Conservation (phyloP, 257 asterid genomes). For the Capsicum baccatum region DNA sequence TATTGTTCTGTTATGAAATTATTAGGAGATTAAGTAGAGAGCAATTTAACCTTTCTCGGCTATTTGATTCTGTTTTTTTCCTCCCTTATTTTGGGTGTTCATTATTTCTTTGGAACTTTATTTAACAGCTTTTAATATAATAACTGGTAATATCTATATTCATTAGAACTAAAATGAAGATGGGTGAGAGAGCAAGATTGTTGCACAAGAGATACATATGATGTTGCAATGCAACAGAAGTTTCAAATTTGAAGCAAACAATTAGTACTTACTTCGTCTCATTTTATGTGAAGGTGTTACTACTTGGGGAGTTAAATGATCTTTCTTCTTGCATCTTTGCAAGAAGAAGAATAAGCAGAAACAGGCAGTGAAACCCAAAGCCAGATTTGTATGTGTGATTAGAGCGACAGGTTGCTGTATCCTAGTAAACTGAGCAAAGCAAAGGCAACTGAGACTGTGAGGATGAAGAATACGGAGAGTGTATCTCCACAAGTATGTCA, state of each 20-base stretch:
- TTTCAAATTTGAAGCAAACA: not conserved
- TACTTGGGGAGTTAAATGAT: not conserved
- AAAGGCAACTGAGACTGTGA: not conserved
- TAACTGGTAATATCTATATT: not conserved
- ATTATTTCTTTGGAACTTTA: not conserved
- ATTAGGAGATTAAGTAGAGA: not conserved
- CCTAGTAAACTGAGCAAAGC: not conserved
- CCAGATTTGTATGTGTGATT: not conserved
- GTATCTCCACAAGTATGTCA: slow-evolving; percentile 39
- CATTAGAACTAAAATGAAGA: not conserved
- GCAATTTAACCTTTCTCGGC: not conserved
- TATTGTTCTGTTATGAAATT: not conserved
- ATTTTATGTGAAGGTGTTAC: not conserved
- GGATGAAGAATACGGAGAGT: slow-evolving; percentile 13
- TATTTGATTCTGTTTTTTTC: not conserved
- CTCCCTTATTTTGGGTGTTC: not conserved
- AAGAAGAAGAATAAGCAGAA: not conserved
- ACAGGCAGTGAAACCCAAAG: not conserved
- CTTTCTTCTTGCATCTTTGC: not conserved
- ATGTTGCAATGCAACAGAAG: not conserved
- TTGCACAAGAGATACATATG: not conserved
- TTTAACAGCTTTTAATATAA: not conserved
- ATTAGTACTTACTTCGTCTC: not conserved
- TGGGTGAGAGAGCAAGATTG: not conserved
- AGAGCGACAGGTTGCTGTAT: not conserved